Base-by-base conservation (phyloP, 805 yeast species). In the Cyberlindnera sargentensis region DNA sequence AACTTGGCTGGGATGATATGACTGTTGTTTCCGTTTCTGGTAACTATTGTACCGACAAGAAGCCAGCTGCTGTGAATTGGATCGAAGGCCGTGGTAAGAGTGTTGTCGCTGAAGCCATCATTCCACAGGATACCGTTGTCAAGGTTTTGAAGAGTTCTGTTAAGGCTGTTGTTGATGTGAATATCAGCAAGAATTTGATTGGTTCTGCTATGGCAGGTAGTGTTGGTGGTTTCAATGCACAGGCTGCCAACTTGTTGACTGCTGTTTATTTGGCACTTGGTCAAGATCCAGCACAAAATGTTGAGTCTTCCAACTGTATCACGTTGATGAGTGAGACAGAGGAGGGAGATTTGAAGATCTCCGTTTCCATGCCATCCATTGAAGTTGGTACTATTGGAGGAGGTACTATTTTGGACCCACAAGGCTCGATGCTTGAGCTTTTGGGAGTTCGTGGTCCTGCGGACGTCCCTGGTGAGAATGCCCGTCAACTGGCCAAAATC, bases 371-470 rank as follows among this genome's bases (percentile, higher is more conserved):
- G 99, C 99, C 99, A 29, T 87, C 95, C 28, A 88, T 93, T 55
- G 99, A 93, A 68, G 99, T 93, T 37, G 99, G 99, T 51, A 93
- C 99, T 3, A 89, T 93, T 65, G 99, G 99, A 45, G 99, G 99
- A 51, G 99, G 99, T 61, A 93, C 99, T 4, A 86, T 93, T 50
- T 76, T 93, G 57, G 98, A 86, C 60, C 97, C 99, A 35, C 99
- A 93, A 68, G 85, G 90, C 40, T 87, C 98, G 24, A 88, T 93
- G 95, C 73, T 93, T 47, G 98, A 93, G 57, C 70, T 93, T 52
- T 73, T 93, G 49, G 97, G 98, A 33, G 95, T 93, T 38, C 80
- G 85, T 55, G 99, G 99, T 4, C 97, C 99, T 4, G 84, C 95
- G 33, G 82, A 90, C 4, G 77, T 73, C 42, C 98, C 99, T 1